Conservation (phyloP, 805 yeast genomes). For the Candida sithepensis region DNA sequence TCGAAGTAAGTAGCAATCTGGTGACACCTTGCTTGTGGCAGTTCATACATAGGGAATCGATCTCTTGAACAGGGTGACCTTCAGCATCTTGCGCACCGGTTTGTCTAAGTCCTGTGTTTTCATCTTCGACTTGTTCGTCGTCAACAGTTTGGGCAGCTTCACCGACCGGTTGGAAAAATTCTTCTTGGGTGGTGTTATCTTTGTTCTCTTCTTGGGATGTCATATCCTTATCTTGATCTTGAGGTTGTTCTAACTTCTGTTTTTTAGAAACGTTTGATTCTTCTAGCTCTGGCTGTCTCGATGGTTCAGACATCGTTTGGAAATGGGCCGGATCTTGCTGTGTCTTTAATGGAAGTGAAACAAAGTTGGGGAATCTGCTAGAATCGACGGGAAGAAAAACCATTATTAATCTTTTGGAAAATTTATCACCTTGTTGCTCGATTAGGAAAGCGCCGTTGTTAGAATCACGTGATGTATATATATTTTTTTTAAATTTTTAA, state of each 20-base stretch:
- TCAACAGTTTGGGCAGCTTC: constrained; percentile 49
- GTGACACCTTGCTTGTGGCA: constrained; percentile 87
- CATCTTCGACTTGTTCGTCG: constrained; percentile 26
- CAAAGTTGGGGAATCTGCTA: background rate
- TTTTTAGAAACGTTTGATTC: constrained; percentile 19
- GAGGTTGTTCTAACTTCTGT: constrained; percentile 20
- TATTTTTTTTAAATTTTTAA: background rate
- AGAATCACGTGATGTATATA: background rate
- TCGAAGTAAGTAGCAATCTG: constrained; percentile 75
- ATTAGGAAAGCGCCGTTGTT: background rate
- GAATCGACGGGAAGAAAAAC: background rate
- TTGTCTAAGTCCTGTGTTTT: constrained; percentile 43
- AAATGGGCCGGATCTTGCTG: background rate
- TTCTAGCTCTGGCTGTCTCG: background rate
- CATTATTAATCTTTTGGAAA: background rate
- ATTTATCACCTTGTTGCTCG: background rate
- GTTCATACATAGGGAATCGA: constrained; percentile 94
- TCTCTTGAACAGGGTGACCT: constrained; percentile 94
- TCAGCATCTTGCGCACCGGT: constrained; percentile 81
- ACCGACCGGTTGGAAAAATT: constrained; percentile 57
- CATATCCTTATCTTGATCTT: constrained; percentile 3
- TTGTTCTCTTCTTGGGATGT: constrained; percentile 12
- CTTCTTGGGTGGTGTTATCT: constrained; percentile 27
- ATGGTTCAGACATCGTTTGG: background rate
- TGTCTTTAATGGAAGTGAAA: background rate